These are phyloP conservation scores for Aspergillus tubingensis DNA, from an alignment of 2,329 filamentous ascomycete genomes.

Conservation along the genomic window DNA sequence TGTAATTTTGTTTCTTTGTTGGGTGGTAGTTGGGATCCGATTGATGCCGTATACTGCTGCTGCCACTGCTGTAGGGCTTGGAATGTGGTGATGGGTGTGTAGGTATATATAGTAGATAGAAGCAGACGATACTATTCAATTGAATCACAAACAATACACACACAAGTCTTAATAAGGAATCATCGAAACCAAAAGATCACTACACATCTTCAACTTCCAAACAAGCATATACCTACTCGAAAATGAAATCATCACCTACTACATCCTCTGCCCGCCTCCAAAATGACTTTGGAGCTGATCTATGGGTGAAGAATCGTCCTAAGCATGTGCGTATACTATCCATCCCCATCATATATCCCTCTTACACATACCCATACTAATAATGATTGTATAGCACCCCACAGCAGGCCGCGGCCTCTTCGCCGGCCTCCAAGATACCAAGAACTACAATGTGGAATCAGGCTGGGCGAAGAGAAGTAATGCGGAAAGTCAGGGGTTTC, in stretches of 20 bases:
- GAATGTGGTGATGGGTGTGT: too few relatives aligned
- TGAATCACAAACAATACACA: too few relatives aligned
- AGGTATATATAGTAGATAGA: too few relatives aligned
- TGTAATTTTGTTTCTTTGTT: background rate
- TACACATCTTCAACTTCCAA: background rate
- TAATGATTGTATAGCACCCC: slow-evolving; percentile 24
- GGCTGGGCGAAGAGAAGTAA: slow-evolving; percentile 38
- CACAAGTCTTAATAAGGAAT: too few relatives aligned
- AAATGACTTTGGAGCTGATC: slow-evolving; percentile 40
- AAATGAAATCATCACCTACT: background rate
- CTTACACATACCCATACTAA: background rate
- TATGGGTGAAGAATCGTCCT: slow-evolving; percentile 32
- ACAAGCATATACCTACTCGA: too few relatives aligned
- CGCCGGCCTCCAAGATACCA: slow-evolving; percentile 41
- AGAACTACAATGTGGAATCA: slow-evolving; percentile 41
- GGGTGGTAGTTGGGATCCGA: background rate
- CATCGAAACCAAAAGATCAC: background rate
- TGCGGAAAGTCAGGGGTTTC: slow-evolving; percentile 16
- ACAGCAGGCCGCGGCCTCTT: slow-evolving; percentile 42
- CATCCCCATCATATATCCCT: too few relatives aligned
- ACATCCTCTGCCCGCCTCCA: slow-evolving; percentile 24
- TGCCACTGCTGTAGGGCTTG: too few relatives aligned
- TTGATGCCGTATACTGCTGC: too few relatives aligned
- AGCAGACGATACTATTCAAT: too few relatives aligned
- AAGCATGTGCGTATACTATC: slow-evolving; percentile 23